These are phyloP conservation scores for Coriolopsis trogii DNA, from an alignment of 1,284 basidiomycete genomes.

Conservation along the genomic window DNA sequence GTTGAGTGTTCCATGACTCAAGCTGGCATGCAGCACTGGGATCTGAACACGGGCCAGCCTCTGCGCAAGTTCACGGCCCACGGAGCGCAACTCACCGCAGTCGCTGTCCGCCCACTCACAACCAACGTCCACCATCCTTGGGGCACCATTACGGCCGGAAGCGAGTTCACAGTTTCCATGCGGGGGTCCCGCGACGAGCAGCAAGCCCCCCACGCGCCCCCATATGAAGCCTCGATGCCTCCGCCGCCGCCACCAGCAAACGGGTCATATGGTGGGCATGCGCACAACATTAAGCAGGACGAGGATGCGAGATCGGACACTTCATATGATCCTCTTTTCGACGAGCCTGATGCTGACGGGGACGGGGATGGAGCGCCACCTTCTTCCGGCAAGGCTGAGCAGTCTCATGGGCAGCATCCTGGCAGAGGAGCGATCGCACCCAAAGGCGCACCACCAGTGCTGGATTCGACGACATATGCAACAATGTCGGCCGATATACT, in stretches of 20 bases:
- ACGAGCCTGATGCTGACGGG: constrained; percentile 65
- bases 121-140: constrained; percentile 37
- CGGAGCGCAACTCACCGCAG: constrained; percentile 83
- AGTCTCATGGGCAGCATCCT: constrained; percentile 12
- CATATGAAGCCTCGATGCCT: constrained; percentile 4
- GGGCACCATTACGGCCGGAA: constrained; percentile 19
- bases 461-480: constrained; percentile 62
- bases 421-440: constrained; percentile 40
- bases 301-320: constrained; percentile 72
- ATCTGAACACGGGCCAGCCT: constrained; percentile 88
- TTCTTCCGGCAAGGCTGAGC: constrained; percentile 5
- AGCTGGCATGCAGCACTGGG: constrained; percentile 83
- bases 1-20: neutral
- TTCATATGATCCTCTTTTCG: constrained; percentile 82
- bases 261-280: constrained; percentile 1
- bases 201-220: neutral
- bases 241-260: constrained; percentile 5
- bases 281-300: constrained; percentile 27
- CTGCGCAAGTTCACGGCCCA: constrained; percentile 83
- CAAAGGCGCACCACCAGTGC: constrained; percentile 72
- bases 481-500: constrained; percentile 83
- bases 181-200: constrained; percentile 13
- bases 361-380: constrained; percentile 34
- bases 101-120: constrained; percentile 75
- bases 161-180: constrained; percentile 21